phyloP scores from a whole-genome alignment of 116 monocot species.

The Trichopus zeylanicus region DNA sequence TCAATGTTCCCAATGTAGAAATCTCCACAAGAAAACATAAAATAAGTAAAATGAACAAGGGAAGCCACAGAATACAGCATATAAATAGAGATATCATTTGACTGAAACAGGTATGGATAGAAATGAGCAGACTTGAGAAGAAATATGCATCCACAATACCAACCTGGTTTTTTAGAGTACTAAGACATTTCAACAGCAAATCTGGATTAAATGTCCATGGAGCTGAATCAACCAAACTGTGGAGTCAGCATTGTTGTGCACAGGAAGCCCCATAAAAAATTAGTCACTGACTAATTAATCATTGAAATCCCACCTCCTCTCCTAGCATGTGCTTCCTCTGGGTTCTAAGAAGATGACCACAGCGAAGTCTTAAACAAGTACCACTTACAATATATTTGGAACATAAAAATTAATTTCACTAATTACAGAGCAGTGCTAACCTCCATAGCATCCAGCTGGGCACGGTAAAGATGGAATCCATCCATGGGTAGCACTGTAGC shows the following conservation, averaged over 20 bases:
- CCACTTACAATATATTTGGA: neutral
- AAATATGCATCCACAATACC: neutral
- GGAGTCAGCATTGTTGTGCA: constrained; percentile 10
- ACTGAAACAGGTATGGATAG: neutral
- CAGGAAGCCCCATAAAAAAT: constrained; percentile 9
- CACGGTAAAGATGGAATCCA: constrained; percentile 93
- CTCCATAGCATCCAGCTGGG: constrained; percentile 91
- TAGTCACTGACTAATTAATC: neutral
- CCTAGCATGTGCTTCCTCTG: constrained; percentile 95
- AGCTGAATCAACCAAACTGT: constrained; percentile 32
- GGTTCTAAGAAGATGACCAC: constrained; percentile 39
- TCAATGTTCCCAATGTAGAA: neutral
- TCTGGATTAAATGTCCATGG: constrained; percentile 89
- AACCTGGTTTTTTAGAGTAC: constrained; percentile 45
- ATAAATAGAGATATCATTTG: neutral
- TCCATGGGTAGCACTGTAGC: constrained; percentile 88
- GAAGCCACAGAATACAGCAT: too few relatives aligned
- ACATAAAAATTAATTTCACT: neutral
- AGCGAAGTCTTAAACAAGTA: neutral
- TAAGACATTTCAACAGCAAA: constrained; percentile 61
- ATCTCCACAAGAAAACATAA: too few relatives aligned
- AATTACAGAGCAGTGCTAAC: constrained; percentile 20
- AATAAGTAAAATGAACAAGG: too few relatives aligned
- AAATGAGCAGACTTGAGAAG: neutral
- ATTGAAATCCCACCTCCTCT: constrained; percentile 96